These are phyloP conservation scores for Gaeumannomyces sp. DNA, from an alignment of 2,329 filamentous ascomycete species.

Conservation along the genomic window DNA sequence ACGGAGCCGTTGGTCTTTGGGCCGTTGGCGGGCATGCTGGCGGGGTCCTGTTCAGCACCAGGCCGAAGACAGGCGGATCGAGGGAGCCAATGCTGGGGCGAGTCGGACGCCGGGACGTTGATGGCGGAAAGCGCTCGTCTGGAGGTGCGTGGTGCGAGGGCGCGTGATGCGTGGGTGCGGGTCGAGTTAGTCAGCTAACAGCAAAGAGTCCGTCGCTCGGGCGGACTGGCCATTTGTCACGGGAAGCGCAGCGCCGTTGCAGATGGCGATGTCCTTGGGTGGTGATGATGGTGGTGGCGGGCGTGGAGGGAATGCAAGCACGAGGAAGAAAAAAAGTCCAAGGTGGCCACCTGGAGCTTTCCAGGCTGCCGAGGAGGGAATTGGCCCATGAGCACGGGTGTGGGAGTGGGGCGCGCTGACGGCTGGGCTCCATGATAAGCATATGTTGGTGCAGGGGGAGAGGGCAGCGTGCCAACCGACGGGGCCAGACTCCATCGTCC, in stretches of 20 bases:
- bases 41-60: conserved; percentile 16
- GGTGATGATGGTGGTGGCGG: not conserved
- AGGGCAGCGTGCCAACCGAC: no score
- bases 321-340: not conserved
- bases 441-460: not conserved
- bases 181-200: not conserved
- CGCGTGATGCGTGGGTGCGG: no score
- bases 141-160: not conserved
- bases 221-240: not conserved
- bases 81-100: conserved; percentile 7
- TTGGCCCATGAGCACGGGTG: not conserved
- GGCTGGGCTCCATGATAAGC: not conserved
- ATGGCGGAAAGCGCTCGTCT: conserved; percentile 3
- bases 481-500: no score
- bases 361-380: not conserved
- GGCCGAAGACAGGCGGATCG: conserved; percentile 15
- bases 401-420: not conserved
- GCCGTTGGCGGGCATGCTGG: conserved; percentile 9
- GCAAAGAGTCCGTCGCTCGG: not conserved
- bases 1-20: conserved; percentile 10
- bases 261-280: not conserved
- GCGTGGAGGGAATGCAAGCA: not conserved
- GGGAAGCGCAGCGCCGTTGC: not conserved
- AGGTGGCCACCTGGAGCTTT: conserved; percentile 1
- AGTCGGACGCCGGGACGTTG: conserved; percentile 3